Conservation (phyloP, 768 basidiomycete species). For the Leucogyrophana mollusca region DNA sequence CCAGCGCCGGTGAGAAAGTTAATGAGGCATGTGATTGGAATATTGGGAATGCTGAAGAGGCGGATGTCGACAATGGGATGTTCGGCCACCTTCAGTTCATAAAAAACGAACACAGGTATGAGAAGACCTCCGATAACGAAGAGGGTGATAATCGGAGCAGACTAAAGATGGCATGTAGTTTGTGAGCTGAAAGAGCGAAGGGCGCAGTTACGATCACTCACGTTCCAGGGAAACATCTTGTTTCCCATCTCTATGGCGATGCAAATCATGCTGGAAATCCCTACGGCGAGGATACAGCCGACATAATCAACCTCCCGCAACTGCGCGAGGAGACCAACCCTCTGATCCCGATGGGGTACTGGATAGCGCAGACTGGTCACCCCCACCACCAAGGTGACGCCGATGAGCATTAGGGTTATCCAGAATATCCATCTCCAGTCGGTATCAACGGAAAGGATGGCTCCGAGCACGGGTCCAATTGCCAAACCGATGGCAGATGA, state of each 20-base stretch:
- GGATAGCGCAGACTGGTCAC: conserved; percentile 28
- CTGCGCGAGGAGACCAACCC: conserved; percentile 30
- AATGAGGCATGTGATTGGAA: conserved; percentile 33
- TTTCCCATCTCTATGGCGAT: conserved; percentile 39
- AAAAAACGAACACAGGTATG: conserved; percentile 32
- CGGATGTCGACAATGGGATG: conserved; percentile 33
- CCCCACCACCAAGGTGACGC: conserved; percentile 25
- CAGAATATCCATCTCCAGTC: conserved; percentile 49
- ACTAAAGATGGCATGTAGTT: conserved; percentile 15
- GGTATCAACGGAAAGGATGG: conserved; percentile 40
- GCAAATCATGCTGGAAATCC: conserved; percentile 34
- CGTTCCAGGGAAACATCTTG: conserved; percentile 33
- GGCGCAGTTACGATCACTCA: conserved; percentile 13
- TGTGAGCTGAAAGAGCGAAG: too few relatives aligned
- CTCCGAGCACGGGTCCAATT: conserved; percentile 46
- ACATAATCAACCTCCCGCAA: conserved; percentile 33
- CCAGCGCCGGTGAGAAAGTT: conserved; percentile 38
- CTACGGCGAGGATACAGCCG: conserved; percentile 26
- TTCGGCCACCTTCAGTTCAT: conserved; percentile 31
- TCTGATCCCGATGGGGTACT: conserved; percentile 30
- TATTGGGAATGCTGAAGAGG: conserved; percentile 32
- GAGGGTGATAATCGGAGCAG: conserved; percentile 24
- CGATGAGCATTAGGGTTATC: conserved; percentile 36
- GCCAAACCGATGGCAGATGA: conserved; percentile 42
- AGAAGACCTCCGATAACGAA: conserved; percentile 29